A percentile compares a stretch with the other conserved stretches of the same genome.
Evolutionary conservation across 768 basidiomycete species (phyloP).

Genomic region (Lactifluus pinguis): DNA sequence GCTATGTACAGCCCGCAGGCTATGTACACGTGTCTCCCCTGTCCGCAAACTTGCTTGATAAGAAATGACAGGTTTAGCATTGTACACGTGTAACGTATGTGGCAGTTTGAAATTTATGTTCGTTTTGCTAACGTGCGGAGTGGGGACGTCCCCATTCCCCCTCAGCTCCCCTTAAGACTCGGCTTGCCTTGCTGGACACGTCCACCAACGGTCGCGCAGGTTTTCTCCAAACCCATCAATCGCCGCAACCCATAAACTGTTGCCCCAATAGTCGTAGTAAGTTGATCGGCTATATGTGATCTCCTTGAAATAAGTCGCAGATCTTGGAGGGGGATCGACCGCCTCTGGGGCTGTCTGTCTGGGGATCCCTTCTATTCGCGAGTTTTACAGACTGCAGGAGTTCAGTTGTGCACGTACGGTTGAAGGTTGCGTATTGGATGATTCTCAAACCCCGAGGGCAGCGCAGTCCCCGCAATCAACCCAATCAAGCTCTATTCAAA

Average conservation of each 20-base stretch:
- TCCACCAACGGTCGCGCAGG: background rate
- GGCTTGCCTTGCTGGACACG: background rate
- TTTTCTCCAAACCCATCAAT: background rate
- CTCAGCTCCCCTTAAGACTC: background rate
- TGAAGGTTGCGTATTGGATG: too few species aligned
- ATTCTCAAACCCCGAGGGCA: too few species aligned
- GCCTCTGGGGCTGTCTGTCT: background rate
- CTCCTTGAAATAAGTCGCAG: conserved; percentile 1
- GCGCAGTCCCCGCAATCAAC: background rate
- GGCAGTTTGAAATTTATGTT: conserved; percentile 1
- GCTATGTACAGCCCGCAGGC: too few species aligned
- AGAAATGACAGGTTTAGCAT: background rate
- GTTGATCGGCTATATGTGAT: background rate
- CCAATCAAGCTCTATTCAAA: background rate
- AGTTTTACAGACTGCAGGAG: background rate
- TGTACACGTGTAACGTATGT: background rate
- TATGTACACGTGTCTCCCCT: background rate
- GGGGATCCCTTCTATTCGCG: background rate
- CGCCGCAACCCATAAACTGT: background rate
- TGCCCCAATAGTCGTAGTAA: background rate
- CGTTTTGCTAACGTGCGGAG: background rate
- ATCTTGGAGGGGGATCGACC: background rate
- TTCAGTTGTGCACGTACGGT: too few species aligned
- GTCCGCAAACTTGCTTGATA: background rate
- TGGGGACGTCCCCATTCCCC: background rate